A percentile compares a stretch with the other conserved stretches of the same genome.
Conservation (phyloP, 139 green algal genomes). For the Diplosphaera chodatii region DNA sequence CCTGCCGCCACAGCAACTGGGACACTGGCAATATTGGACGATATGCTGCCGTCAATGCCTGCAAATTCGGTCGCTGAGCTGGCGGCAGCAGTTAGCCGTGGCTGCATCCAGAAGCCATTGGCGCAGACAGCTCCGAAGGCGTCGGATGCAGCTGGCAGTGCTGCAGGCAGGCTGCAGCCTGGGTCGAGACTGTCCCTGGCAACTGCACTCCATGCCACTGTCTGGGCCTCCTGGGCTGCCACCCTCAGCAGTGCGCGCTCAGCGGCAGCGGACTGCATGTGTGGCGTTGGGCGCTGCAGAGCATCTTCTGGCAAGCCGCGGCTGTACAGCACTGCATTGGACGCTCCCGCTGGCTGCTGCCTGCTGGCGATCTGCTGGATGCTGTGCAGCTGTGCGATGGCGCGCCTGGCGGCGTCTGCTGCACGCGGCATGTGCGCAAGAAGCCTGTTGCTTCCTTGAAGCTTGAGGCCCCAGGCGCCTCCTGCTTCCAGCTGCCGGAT, state of each 20-base stretch:
- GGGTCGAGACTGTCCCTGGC: neutral
- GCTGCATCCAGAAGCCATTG: neutral
- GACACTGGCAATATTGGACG: too few species aligned
- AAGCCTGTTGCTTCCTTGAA: neutral
- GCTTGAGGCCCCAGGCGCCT: neutral
- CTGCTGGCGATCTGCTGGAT: neutral
- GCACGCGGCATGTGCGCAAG: too few species aligned
- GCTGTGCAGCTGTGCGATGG: neutral
- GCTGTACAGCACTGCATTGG: neutral
- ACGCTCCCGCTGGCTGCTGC: neutral
- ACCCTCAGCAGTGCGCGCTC: constrained; percentile 10
- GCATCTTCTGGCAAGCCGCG: neutral
- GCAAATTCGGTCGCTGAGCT: neutral
- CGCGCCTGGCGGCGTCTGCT: neutral
- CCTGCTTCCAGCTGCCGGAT: neutral
- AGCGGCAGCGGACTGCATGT: neutral
- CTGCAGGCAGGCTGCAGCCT: too few species aligned
- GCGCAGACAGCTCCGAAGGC: neutral
- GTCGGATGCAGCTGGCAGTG: neutral
- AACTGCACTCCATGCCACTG: neutral
- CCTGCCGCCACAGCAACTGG: neutral
- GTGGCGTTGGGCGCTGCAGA: neutral
- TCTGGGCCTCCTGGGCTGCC: constrained; percentile 7
- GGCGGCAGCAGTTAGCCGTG: neutral
- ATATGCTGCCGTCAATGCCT: neutral